Evolutionary conservation across 139 green algal genomes (phyloP).

Genomic region (Chlorella sorokiniana): DNA sequence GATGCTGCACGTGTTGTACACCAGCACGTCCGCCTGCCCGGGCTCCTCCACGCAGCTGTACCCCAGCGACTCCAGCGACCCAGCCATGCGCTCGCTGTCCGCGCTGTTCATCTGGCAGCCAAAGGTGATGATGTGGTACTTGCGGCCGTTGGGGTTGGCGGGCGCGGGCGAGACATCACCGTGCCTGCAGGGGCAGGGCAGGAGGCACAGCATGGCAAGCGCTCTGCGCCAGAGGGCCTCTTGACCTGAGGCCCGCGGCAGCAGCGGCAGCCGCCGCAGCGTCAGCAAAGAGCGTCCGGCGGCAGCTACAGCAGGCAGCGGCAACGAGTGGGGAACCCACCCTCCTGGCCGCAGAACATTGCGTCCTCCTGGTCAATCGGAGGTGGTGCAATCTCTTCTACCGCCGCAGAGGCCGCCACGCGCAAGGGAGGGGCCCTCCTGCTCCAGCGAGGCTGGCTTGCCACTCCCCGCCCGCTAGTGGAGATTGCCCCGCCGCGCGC

Average conservation of each 20-base stretch:
- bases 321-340: background rate
- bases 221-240: background rate
- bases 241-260: background rate
- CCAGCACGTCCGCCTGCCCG: slow-evolving; percentile 85
- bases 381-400: slow-evolving; percentile 21
- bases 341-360: slow-evolving; percentile 44
- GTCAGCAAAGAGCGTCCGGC: too few species aligned
- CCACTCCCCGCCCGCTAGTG: background rate
- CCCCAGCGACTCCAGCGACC: slow-evolving; percentile 83
- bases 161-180: slow-evolving; percentile 31
- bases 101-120: slow-evolving; percentile 98
- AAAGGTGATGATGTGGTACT: slow-evolving; percentile 96
- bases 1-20: slow-evolving; percentile 99
- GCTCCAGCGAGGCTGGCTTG: background rate
- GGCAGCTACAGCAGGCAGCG: background rate
- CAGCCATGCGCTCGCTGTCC: slow-evolving; percentile 96
- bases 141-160: slow-evolving; percentile 58
- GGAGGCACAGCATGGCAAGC: background rate
- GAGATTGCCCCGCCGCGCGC: background rate
- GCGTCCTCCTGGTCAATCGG: slow-evolving; percentile 33
- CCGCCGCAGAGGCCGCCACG: background rate
- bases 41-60: slow-evolving; percentile 83
- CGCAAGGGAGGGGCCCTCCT: background rate
- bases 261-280: too few species aligned
- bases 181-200: slow-evolving; percentile 27